Evolutionary conservation across 2,329 filamentous ascomycete species (phyloP), one percentile per base, ranked within the genome.

Genomic region (Exophiala sp.): DNA sequence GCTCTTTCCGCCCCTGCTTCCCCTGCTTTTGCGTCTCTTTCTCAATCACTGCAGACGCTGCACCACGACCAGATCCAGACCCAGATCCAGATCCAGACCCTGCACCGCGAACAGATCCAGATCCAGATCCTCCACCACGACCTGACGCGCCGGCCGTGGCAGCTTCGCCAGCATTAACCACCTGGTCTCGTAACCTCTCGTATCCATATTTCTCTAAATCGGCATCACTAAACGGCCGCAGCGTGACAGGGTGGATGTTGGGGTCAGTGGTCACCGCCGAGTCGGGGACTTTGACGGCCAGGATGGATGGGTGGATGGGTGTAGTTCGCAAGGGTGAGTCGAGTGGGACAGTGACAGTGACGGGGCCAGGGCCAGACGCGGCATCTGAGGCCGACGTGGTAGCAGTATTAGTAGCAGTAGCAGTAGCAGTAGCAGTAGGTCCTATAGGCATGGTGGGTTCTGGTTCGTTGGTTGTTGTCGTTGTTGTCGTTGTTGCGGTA

Each of bases 271-370:
- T 37, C 16, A 42, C n/a, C n/a, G 51, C 35, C 7, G 47, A 13
- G 11, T 14, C 42, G 23, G 54, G 53, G n/a, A 58, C 29, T 32
- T 55, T 56, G 13, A 58, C 29, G 3, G 48, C 27, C 3, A 51
- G 49, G 1, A 60, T 32, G 9, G 52, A 48, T 2, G 58, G 51
- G 24, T 60, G 58, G 39, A 60, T 54, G 7, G 58, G 57, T 2
- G 44, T 48, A 1, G 52, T 55, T 19, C 58, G 58, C 2, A 48
- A 39, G 27, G 55, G 37, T 2, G 57, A 56, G 34, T 58, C 51
- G 16, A 59, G 57, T 2, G 58, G 49, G 8, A 58, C 50, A 2
- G 53, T 43, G 4, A 40, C 49, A 14, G 39, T 6, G 21, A 9
- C 2, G 30, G 4, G 27, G 40, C n/a, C 21, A 22, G 27, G n/a